Percentiles rank a stretch among this genome's conserved stretches.
Evolutionary conservation across 257 asterid genomes (phyloP).

Genomic region (Nicotiana knightiana): DNA sequence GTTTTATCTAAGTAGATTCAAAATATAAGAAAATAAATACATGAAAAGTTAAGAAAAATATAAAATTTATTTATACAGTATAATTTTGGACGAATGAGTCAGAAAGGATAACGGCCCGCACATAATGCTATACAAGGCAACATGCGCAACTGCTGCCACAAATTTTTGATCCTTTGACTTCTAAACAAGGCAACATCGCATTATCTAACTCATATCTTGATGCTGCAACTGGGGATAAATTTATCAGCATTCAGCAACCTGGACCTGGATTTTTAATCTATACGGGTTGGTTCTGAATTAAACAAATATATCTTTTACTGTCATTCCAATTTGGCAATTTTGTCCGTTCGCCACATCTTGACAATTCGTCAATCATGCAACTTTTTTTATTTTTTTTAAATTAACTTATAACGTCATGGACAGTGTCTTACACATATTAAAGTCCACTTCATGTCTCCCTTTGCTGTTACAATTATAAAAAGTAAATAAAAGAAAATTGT

Average conservation of each 20-base stretch:
- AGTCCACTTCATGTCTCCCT: not conserved
- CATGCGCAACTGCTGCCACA: no score
- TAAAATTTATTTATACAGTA: no score
- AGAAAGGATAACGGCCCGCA: no score
- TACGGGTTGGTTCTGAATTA: not conserved
- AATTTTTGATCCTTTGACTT: no score
- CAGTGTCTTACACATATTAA: not conserved
- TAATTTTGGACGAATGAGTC: no score
- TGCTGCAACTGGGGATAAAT: not conserved
- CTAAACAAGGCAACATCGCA: no score
- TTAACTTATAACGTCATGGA: not conserved
- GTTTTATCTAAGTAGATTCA: no score
- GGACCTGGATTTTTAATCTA: not conserved
- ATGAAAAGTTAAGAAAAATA: no score
- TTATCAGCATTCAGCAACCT: not conserved
- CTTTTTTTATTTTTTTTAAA: not conserved
- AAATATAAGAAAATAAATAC: no score
- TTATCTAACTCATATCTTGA: no score
- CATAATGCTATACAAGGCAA: no score
- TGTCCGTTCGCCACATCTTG: conserved; percentile 8
- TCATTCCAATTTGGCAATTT: conserved; percentile 11
- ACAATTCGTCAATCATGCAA: not conserved
- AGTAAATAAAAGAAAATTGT: not conserved
- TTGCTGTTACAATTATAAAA: not conserved
- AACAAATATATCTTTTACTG: not conserved